Base-by-base conservation (phyloP, 2,329 filamentous ascomycete genomes). In the Rhinocladiella mackenziei region DNA sequence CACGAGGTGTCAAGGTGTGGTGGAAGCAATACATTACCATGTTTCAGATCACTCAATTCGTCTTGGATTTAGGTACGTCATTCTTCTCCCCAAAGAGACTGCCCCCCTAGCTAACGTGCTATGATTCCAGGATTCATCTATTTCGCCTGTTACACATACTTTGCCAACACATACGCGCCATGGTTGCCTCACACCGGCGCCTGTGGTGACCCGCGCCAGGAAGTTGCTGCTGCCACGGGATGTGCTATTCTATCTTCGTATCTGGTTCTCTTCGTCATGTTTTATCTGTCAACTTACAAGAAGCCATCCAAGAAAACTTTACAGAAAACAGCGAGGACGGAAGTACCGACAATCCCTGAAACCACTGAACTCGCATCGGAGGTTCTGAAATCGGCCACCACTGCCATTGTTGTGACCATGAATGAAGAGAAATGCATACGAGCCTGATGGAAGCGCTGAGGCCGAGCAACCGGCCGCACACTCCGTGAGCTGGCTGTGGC, bases 11-110 rank as follows among this genome's bases (percentile, higher is more conserved):
- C 68, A 84, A 83, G 62, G 92, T 96, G 71, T 96, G 89, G 89
- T 97, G 91, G 91, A 97, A 97, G 84, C 87, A 96, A 73, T 97
- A 91, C 84, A 94, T 97, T 65, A 97, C 91, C 59, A 86, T 89
- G 64, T 84, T 96, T 63, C 91, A 97, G 72, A 97, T 97, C 69
- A 81, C 86, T 61, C 91, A 97, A 68, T 97, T 97, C 73, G 79
- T 97, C 66, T 89, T 97, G 67, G 91, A 96, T 70, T 84, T 97
- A 51, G 89, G 94, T 26, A 26, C 8, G 23, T 26, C 8, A 26
- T 26, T 26, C n/a, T 8, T 26, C n/a, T 26, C 23, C 23, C n/a
- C 8, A n/a, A 8, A n/a, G n/a, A 26, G n/a, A 26, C n/a, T 8
- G 23, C 23, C 23, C 8, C 8, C 23, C 8, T 8, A 8, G 23